A percentile compares a stretch with the other conserved stretches of the same genome.
phyloP scores from a whole-genome alignment of 2,329 filamentous ascomycete genomes.

The Pseudogymnoascus sp. region DNA sequence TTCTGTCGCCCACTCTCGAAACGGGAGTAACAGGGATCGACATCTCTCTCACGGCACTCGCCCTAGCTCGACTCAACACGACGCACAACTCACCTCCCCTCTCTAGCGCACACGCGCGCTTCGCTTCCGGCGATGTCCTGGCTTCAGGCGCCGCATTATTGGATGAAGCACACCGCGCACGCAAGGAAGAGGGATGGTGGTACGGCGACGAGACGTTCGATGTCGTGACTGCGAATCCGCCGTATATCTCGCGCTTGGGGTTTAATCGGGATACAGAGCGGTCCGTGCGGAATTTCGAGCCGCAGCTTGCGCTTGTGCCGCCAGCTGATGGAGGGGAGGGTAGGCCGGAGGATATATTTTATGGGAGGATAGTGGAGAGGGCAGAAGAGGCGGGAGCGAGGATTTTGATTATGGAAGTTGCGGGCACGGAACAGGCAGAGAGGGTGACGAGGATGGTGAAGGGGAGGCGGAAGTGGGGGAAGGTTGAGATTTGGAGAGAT shows the following conservation, averaged over 20 bases:
- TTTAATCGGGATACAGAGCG: conserved; percentile 56
- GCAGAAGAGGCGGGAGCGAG: conserved; percentile 41
- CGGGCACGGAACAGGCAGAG: conserved; percentile 57
- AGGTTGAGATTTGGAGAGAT: conserved; percentile 65
- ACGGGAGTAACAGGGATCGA: conserved; percentile 67
- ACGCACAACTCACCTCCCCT: conserved; percentile 21
- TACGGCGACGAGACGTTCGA: conserved; percentile 13
- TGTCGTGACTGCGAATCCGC: conserved; percentile 79
- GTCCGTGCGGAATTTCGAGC: conserved; percentile 77
- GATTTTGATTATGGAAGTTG: conserved; percentile 61
- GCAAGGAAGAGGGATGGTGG: neutral
- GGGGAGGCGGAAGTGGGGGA: conserved; percentile 16
- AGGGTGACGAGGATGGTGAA: conserved; percentile 49
- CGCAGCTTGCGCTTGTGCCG: conserved; percentile 67
- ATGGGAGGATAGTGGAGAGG: conserved; percentile 53
- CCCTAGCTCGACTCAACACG: conserved; percentile 58
- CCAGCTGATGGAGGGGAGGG: conserved; percentile 24
- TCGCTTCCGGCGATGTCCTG: conserved; percentile 37
- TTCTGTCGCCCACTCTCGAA: conserved; percentile 39
- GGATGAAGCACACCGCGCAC: neutral
- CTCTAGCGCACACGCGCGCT: neutral
- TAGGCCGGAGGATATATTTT: conserved; percentile 51
- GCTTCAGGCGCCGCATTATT: neutral
- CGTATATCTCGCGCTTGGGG: conserved; percentile 65
- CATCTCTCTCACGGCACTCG: conserved; percentile 56